Percentiles rank a stretch among this genome's conserved stretches.
Conservation (phyloP, 768 basidiomycete species). For the Tulasnella sp. region DNA sequence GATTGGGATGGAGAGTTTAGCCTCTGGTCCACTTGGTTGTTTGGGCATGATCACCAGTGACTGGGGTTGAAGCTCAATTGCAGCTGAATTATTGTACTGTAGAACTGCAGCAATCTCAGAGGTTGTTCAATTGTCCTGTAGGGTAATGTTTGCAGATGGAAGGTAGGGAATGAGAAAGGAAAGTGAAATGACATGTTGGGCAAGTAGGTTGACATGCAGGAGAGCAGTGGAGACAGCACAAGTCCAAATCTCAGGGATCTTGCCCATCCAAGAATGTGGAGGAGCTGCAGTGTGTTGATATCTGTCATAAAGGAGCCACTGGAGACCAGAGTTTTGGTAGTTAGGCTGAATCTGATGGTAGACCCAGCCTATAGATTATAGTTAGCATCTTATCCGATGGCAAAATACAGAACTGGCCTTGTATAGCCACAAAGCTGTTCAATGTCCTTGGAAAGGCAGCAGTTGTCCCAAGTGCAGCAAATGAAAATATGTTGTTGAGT, state of each 20-base stretch:
- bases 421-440: slow-evolving; percentile 23
- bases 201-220: slow-evolving; percentile 18
- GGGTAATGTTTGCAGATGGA: slow-evolving; percentile 6
- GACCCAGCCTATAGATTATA: slow-evolving; percentile 17
- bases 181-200: slow-evolving; percentile 13
- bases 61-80: not conserved
- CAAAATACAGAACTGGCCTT: slow-evolving; percentile 18
- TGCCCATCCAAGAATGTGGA: not conserved
- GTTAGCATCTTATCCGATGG: not conserved
- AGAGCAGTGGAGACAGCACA: slow-evolving; percentile 12
- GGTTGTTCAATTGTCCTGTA: not conserved
- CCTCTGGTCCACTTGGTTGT: not conserved
- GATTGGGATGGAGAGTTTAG: slow-evolving; percentile 21
- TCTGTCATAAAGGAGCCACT: slow-evolving; percentile 30
- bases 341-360: slow-evolving; percentile 28
- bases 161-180: slow-evolving; percentile 10
- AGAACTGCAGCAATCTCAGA: not conserved
- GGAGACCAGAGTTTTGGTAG: slow-evolving; percentile 25
- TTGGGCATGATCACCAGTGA: not conserved
- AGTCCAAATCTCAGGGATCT: slow-evolving; percentile 19
- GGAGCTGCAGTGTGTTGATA: slow-evolving; percentile 14
- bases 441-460: slow-evolving; percentile 23
- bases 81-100: not conserved
- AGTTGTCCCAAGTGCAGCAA: slow-evolving; percentile 26
- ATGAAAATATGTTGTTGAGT: slow-evolving; percentile 29